A percentile compares a stretch with the other conserved stretches of the same genome.
phyloP scores from a whole-genome alignment of 164 flowering plant genomes.

The Tetrastigma voinierianum region DNA sequence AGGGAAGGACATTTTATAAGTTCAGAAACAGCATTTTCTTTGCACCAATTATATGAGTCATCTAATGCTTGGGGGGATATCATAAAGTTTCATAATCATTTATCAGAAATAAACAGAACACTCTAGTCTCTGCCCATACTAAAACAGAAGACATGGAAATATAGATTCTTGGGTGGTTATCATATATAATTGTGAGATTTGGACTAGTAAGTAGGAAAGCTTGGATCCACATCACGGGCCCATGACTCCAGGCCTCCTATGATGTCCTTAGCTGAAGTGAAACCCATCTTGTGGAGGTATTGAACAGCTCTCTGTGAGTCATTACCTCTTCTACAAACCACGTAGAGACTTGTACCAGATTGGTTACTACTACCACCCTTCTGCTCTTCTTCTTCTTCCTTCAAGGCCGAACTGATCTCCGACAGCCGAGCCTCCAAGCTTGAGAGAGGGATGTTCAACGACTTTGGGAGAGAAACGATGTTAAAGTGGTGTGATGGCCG shows the following conservation, averaged over 20 bases:
- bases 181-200: too few relatives aligned
- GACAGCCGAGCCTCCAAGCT: constrained; percentile 51
- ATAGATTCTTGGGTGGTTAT: too few relatives aligned
- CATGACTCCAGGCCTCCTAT: constrained; percentile 87
- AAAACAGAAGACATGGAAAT: too few relatives aligned
- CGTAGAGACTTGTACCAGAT: constrained; percentile 46
- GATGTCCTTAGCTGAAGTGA: constrained; percentile 68
- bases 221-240: constrained; percentile 80
- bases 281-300: constrained; percentile 65
- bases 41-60: too few relatives aligned
- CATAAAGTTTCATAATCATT: too few relatives aligned
- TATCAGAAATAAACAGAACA: too few relatives aligned
- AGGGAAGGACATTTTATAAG: too few relatives aligned
- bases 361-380: constrained; percentile 8
- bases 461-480: constrained; percentile 76
- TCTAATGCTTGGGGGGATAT: too few relatives aligned
- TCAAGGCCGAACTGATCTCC: constrained; percentile 49
- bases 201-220: constrained; percentile 63
- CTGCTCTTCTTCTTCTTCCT: constrained; percentile 30
- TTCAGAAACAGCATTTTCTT: too few relatives aligned
- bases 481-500: constrained; percentile 87
- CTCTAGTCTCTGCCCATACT: too few relatives aligned
- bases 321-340: constrained; percentile 90
- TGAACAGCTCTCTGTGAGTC: constrained; percentile 95
- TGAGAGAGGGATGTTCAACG: constrained; percentile 75